Evolutionary conservation across 208 protist species (phyloP).

Genomic region (Acanthamoeba royreba): DNA sequence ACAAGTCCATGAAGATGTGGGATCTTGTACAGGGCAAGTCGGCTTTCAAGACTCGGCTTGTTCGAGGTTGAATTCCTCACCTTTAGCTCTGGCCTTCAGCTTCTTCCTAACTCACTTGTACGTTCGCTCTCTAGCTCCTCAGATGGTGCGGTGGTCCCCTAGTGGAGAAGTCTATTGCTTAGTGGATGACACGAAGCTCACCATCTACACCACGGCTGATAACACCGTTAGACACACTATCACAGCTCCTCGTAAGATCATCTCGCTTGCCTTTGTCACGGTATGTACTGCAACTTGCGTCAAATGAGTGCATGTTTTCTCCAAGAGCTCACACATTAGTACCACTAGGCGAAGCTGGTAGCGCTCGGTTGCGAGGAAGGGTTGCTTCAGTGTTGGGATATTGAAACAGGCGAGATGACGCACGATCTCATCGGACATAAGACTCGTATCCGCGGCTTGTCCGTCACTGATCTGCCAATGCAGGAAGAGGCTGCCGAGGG

Average conservation of each 20-base stretch:
- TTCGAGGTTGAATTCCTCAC: neutral
- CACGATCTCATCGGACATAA: neutral
- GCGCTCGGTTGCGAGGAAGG: slow-evolving; percentile 5
- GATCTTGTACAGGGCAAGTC: neutral
- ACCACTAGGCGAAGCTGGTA: neutral
- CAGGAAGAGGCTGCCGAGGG: neutral
- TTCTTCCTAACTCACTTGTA: neutral
- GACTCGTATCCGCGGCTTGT: neutral
- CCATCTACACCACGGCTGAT: neutral
- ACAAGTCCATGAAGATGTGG: slow-evolving; percentile 32
- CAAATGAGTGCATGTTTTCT: too few relatives aligned
- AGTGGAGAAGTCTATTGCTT: neutral
- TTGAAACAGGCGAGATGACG: neutral
- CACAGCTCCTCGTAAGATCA: neutral
- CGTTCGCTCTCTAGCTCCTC: neutral
- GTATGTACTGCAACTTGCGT: too few relatives aligned
- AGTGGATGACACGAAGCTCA: neutral
- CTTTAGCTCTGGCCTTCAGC: neutral
- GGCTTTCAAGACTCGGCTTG: neutral
- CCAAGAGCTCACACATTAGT: too few relatives aligned
- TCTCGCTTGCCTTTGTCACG: neutral
- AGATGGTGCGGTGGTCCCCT: neutral
- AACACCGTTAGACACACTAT: neutral
- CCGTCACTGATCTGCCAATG: neutral
- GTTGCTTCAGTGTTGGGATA: neutral